These are phyloP conservation scores for Vigna reflexopilosa DNA, from an alignment of 306 rosid species.

Conservation along the genomic window DNA sequence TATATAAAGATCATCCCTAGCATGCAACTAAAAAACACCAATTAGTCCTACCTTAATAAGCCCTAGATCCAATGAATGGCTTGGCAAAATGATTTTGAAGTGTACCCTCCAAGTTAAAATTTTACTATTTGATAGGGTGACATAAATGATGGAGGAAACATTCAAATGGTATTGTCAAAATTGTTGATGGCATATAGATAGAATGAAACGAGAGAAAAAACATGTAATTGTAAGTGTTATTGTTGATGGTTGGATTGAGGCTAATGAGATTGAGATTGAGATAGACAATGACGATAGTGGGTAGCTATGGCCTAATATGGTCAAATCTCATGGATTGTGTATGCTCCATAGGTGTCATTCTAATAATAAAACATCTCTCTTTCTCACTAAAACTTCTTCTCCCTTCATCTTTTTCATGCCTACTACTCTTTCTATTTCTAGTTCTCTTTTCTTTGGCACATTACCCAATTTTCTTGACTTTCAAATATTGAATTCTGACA, in stretches of 20 bases:
- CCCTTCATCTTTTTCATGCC: neutral
- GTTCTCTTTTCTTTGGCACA: neutral
- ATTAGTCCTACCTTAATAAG: neutral
- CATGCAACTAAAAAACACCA: neutral
- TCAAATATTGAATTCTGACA: neutral
- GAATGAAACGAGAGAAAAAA: constrained; percentile 33
- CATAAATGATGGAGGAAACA: neutral
- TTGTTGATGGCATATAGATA: constrained; percentile 14
- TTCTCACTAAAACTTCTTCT: constrained; percentile 6
- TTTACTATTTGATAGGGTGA: neutral
- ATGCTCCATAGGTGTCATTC: constrained; percentile 44
- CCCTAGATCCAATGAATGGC: too few relatives aligned
- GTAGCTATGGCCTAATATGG: constrained; percentile 4
- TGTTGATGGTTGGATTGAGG: constrained; percentile 12
- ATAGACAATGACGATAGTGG: constrained; percentile 37
- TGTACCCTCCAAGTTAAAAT: too few relatives aligned
- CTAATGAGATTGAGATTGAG: neutral
- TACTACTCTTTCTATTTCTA: neutral
- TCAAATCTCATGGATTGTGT: constrained; percentile 51
- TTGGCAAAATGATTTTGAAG: neutral
- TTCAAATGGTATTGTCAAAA: constrained; percentile 32
- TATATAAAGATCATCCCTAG: neutral
- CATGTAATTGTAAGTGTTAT: neutral
- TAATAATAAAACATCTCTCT: neutral
- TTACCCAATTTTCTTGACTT: constrained; percentile 31